Evolutionary conservation across 2,329 filamentous ascomycete genomes (phyloP).

Genomic region (Arthrobotrys musiformis): DNA sequence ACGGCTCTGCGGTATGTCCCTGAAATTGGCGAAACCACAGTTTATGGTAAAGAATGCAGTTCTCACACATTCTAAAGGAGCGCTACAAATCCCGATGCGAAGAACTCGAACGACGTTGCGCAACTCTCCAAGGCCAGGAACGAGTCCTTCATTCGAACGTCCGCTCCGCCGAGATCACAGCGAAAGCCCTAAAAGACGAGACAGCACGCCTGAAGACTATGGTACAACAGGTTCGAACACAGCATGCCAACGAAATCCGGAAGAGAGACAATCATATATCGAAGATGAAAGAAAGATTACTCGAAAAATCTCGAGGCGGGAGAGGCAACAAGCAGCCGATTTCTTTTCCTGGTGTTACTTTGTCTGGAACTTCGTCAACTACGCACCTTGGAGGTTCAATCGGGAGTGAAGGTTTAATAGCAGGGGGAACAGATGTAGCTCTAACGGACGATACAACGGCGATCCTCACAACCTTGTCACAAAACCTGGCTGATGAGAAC

Average conservation of each 20-base stretch:
- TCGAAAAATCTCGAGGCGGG: slow-evolving; percentile 72
- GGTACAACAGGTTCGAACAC: slow-evolving; percentile 82
- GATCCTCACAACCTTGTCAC: slow-evolving; percentile 85
- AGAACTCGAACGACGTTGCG: slow-evolving; percentile 70
- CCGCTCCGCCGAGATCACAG: slow-evolving; percentile 77
- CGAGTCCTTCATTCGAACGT: slow-evolving; percentile 75
- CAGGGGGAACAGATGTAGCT: slow-evolving; percentile 71
- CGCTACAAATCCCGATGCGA: slow-evolving; percentile 68
- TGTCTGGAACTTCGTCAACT: slow-evolving; percentile 39
- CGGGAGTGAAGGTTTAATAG: slow-evolving; percentile 62
- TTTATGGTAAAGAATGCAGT: slow-evolving; percentile 29
- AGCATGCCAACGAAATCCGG: slow-evolving; percentile 89
- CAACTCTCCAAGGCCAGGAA: slow-evolving; percentile 75
- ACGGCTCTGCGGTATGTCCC: slow-evolving; percentile 51
- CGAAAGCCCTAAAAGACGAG: slow-evolving; percentile 84
- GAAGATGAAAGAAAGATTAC: slow-evolving; percentile 84
- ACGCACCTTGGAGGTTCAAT: slow-evolving; percentile 47
- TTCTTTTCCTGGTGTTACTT: slow-evolving; percentile 67
- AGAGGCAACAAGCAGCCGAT: slow-evolving; percentile 66
- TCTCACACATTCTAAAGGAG: slow-evolving; percentile 62
- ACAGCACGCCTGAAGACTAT: slow-evolving; percentile 79
- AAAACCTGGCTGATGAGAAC: slow-evolving; percentile 89
- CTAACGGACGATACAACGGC: slow-evolving; percentile 88
- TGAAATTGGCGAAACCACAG: neutral
- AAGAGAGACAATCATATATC: slow-evolving; percentile 91